A percentile compares a stretch with the other conserved stretches of the same genome.
phyloP scores from a whole-genome alignment of 345 rosid genomes.

The Syzygium aqueum region DNA sequence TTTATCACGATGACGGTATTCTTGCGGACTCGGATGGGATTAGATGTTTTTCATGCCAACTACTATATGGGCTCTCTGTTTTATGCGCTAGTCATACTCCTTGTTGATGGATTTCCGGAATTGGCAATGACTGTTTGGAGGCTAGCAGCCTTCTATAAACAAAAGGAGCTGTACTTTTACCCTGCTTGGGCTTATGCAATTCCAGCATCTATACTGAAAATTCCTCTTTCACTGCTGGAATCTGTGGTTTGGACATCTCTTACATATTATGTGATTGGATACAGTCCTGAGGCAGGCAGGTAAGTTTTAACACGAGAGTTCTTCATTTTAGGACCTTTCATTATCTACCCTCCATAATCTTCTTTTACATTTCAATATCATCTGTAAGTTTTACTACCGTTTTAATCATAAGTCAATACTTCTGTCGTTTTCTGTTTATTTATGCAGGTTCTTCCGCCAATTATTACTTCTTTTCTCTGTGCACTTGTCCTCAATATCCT shows the following conservation, averaged over 20 bases:
- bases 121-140: constrained; percentile 33
- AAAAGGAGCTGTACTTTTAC: constrained; percentile 42
- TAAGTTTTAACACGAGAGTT: constrained; percentile 7
- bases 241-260: constrained; percentile 52
- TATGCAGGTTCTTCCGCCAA: constrained; percentile 59
- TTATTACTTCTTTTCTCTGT: constrained; percentile 42
- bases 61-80: constrained; percentile 43
- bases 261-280: constrained; percentile 73
- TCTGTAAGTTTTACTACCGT: neutral
- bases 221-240: constrained; percentile 47
- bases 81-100: constrained; percentile 29
- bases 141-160: constrained; percentile 52
- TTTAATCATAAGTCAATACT: neutral
- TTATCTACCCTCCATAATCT: neutral
- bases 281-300: constrained; percentile 66
- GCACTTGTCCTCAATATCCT: constrained; percentile 55
- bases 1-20: constrained; percentile 51
- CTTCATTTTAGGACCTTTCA: neutral
- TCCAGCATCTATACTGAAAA: constrained; percentile 37
- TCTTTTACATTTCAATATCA: neutral
- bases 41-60: constrained; percentile 37
- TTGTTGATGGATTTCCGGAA: constrained; percentile 47
- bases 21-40: constrained; percentile 29
- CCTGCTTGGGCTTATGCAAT: constrained; percentile 70
- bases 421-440: neutral